phyloP scores from a whole-genome alignment of 2,329 filamentous ascomycete species.

The Colletotrichum falcatum region DNA sequence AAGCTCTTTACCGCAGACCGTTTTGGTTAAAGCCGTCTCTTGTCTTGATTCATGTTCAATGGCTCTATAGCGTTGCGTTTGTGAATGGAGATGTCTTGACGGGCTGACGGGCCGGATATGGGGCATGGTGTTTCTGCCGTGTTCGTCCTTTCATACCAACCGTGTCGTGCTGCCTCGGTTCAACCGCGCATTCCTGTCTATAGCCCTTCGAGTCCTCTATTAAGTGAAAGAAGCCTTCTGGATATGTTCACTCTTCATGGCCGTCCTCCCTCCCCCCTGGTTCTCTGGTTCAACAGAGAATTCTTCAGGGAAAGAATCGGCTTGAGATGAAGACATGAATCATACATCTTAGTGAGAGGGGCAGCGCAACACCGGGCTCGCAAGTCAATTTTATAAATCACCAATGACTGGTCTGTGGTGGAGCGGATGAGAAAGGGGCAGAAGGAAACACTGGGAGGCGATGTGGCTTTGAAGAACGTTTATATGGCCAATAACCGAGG shows the following conservation, averaged over 20 bases:
- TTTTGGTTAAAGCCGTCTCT: neutral
- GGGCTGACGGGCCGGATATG: neutral
- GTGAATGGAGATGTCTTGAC: neutral
- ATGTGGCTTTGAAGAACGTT: neutral
- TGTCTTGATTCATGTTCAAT: neutral
- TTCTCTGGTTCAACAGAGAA: neutral
- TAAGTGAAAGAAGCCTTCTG: neutral
- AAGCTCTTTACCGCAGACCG: neutral
- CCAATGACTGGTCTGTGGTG: too few species aligned
- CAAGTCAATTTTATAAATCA: too few species aligned
- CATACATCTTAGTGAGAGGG: neutral
- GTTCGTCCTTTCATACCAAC: neutral
- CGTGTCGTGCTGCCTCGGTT: neutral
- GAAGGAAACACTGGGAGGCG: neutral
- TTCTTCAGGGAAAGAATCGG: neutral
- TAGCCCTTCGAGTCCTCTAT: neutral
- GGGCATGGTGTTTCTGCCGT: neutral
- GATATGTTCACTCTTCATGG: neutral
- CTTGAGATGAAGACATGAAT: neutral
- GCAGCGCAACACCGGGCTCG: too few species aligned
- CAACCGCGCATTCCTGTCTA: too few species aligned
- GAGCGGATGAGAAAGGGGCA: too few species aligned
- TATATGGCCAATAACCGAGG: neutral
- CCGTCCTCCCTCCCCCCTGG: neutral
- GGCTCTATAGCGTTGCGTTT: neutral